These are phyloP conservation scores for Pezicula radicicola DNA, from an alignment of 2,329 filamentous ascomycete genomes.

Conservation along the genomic window DNA sequence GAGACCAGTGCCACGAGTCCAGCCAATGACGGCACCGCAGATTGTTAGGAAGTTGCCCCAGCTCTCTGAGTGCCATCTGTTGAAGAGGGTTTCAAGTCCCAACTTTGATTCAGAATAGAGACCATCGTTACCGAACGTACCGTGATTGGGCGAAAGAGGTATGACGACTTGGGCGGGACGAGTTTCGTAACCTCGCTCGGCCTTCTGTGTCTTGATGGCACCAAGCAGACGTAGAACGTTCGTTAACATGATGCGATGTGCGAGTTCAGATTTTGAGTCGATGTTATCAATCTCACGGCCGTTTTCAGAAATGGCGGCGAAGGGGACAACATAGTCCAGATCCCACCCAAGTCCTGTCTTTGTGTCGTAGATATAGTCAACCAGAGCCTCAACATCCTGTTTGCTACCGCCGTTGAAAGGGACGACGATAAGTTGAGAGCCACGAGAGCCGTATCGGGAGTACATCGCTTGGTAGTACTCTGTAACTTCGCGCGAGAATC, in stretches of 20 bases:
- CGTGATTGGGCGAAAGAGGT: constrained; percentile 95
- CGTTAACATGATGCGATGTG: constrained; percentile 98
- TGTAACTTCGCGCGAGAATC: constrained; percentile 95
- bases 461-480: constrained; percentile 99
- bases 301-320: constrained; percentile 96
- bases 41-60: constrained; percentile 98
- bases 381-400: constrained; percentile 90
- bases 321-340: constrained; percentile 91
- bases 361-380: constrained; percentile 94
- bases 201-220: constrained; percentile 87
- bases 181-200: constrained; percentile 83
- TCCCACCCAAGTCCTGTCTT: constrained; percentile 99
- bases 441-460: constrained; percentile 85
- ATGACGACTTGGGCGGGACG: constrained; percentile 95
- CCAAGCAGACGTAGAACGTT: constrained; percentile 92
- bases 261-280: constrained; percentile 95
- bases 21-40: constrained; percentile 96
- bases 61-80: constrained; percentile 95
- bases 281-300: constrained; percentile 96
- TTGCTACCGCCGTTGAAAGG: constrained; percentile 99
- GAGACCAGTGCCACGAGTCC: constrained; percentile 96
- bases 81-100: constrained; percentile 94
- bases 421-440: constrained; percentile 95
- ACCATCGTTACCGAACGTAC: constrained; percentile 96
- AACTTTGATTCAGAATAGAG: constrained; percentile 98